Percentiles rank a stretch among this genome's conserved stretches.
These are phyloP conservation scores for Paecilomyces niveus DNA, from an alignment of 2,329 filamentous ascomycete genomes.

Conservation along the genomic window DNA sequence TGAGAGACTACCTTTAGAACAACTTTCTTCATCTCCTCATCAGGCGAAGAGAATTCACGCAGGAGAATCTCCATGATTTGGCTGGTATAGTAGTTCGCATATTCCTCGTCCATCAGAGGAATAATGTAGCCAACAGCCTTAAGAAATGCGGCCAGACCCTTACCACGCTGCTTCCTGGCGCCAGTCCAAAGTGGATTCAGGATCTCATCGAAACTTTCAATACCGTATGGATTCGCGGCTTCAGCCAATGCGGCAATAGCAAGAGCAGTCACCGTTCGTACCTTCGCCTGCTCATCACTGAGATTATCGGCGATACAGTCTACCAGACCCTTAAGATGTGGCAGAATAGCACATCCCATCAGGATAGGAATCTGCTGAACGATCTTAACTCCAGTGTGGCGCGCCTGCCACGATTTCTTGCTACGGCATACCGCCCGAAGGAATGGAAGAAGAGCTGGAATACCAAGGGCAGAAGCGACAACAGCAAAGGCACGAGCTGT, in stretches of 20 bases:
- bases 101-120: conserved; percentile 98
- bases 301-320: conserved; percentile 95
- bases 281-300: conserved; percentile 96
- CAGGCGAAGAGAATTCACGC: conserved; percentile 90
- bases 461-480: conserved; percentile 90
- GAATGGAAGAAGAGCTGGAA: conserved; percentile 91
- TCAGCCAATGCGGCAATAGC: conserved; percentile 93
- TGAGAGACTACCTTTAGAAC: conserved; percentile 96
- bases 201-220: conserved; percentile 97
- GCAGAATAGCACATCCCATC: conserved; percentile 95
- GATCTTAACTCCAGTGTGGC: conserved; percentile 98
- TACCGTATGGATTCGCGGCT: conserved; percentile 95
- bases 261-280: conserved; percentile 89
- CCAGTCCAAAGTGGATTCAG: conserved; percentile 96
- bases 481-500: conserved; percentile 96
- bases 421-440: conserved; percentile 90
- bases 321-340: conserved; percentile 90
- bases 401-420: conserved; percentile 98
- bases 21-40: conserved; percentile 99
- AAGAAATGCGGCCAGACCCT: conserved; percentile 88
- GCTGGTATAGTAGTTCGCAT: conserved; percentile 96
- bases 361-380: conserved; percentile 97
- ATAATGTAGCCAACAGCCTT: conserved; percentile 99
- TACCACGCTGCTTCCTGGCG: conserved; percentile 90
- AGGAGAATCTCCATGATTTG: conserved; percentile 99